Evolutionary conservation across 2,329 filamentous ascomycete genomes (phyloP).

Genomic region (Apiospora kogelbergensis): DNA sequence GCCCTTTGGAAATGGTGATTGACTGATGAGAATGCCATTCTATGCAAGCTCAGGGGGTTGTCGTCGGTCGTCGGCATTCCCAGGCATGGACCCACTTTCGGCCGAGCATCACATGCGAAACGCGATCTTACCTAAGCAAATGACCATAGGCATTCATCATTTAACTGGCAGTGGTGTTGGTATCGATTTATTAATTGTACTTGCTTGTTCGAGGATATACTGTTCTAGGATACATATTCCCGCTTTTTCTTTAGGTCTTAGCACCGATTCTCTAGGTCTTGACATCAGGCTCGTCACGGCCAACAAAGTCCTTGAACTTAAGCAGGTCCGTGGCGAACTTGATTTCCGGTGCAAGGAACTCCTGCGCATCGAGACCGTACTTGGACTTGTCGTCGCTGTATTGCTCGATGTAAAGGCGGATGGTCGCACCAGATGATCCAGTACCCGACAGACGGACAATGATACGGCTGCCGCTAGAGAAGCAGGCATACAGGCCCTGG

Average conservation of each 20-base stretch:
- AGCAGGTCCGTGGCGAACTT: constrained; percentile 80
- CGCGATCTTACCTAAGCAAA: not conserved
- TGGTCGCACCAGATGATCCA: constrained; percentile 91
- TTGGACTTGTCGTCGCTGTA: constrained; percentile 80
- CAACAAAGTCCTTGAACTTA: constrained; percentile 91
- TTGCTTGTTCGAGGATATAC: not conserved
- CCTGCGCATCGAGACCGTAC: constrained; percentile 82
- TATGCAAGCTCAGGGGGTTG: not conserved
- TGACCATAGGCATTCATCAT: not conserved
- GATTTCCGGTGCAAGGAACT: constrained; percentile 90
- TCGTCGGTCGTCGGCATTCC: constrained; percentile 3
- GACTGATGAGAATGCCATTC: not conserved
- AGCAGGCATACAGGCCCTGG: constrained; percentile 93
- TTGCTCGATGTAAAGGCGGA: constrained; percentile 96
- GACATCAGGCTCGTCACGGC: constrained; percentile 90
- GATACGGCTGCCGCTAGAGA: constrained; percentile 91
- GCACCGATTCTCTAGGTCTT: constrained; percentile 68
- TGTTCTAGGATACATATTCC: not conserved
- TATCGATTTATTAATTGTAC: not conserved
- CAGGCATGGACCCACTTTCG: not conserved
- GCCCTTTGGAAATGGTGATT: not conserved
- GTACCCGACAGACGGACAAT: constrained; percentile 95
- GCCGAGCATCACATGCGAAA: constrained; percentile 8
- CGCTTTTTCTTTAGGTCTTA: not conserved
- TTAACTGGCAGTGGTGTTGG: not conserved